A percentile compares a stretch with the other conserved stretches of the same genome.
These are phyloP conservation scores for Phialemonium atrogriseum DNA, from an alignment of 2,329 filamentous ascomycete species.

Conservation along the genomic window DNA sequence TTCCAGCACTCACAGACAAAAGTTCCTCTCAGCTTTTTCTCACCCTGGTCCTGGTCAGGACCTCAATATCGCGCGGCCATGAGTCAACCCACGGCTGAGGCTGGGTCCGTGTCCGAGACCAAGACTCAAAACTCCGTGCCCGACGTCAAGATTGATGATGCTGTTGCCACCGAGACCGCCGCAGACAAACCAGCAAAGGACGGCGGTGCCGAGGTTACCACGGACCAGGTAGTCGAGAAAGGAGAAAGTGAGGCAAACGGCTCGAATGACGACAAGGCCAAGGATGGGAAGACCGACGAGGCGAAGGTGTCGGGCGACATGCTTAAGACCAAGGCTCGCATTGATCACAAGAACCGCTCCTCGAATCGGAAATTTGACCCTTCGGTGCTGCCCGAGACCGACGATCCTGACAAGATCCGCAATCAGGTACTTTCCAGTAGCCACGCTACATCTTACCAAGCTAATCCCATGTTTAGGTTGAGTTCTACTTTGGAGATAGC, in stretches of 20 bases:
- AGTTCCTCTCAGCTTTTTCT: too few relatives aligned
- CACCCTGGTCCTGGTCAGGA: too few relatives aligned
- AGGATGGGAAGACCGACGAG: conserved; percentile 11
- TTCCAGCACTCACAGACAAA: too few relatives aligned
- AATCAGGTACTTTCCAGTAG: conserved; percentile 68
- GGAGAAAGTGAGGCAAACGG: conserved; percentile 8
- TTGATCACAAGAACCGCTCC: conserved; percentile 27
- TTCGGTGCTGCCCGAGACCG: conserved; percentile 57
- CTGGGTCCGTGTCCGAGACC: too few relatives aligned
- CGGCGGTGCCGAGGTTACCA: conserved; percentile 7
- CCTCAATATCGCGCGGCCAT: too few relatives aligned
- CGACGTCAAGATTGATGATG: too few relatives aligned
- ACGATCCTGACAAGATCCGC: conserved; percentile 73
- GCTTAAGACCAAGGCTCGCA: conserved; percentile 35
- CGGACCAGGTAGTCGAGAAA: too few relatives aligned
- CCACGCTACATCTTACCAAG: background rate
- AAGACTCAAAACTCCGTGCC: too few relatives aligned
- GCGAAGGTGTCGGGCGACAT: conserved; percentile 19
- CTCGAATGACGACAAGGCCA: conserved; percentile 9
- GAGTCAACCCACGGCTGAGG: too few relatives aligned
- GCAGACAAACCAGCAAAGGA: conserved; percentile 6
- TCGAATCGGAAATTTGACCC: conserved; percentile 67
- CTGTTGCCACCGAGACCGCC: background rate
- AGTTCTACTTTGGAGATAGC: conserved; percentile 92
- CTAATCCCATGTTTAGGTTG: conserved; percentile 52